Evolutionary conservation across 2,329 filamentous ascomycete genomes (phyloP).

Genomic region (Ceratocystis lukuohia): DNA sequence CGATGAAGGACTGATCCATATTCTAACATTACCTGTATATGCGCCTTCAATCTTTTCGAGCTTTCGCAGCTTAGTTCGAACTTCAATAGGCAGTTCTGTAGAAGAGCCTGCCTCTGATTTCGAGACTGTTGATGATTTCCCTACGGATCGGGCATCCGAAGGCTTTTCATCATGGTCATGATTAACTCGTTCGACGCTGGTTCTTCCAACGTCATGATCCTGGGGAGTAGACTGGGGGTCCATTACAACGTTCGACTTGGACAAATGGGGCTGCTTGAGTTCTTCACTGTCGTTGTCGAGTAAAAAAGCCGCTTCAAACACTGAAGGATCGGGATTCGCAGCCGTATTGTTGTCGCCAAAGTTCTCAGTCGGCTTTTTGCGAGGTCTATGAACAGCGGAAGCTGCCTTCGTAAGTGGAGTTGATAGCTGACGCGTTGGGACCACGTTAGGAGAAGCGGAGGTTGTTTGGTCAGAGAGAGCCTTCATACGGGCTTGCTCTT

Average conservation of each 20-base stretch:
- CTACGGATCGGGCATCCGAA: background rate
- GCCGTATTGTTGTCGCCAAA: constrained; percentile 29
- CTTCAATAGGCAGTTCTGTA: constrained; percentile 55
- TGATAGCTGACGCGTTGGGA: constrained; percentile 30
- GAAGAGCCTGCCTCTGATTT: constrained; percentile 21
- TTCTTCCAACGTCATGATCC: background rate
- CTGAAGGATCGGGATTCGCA: constrained; percentile 61
- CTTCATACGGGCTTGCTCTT: constrained; percentile 75
- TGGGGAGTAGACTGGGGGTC: background rate
- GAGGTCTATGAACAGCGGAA: constrained; percentile 26
- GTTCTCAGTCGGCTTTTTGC: constrained; percentile 21
- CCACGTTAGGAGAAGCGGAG: constrained; percentile 27
- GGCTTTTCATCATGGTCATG: background rate
- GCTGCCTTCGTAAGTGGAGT: constrained; percentile 21
- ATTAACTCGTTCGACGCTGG: background rate
- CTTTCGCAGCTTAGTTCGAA: constrained; percentile 63
- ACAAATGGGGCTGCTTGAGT: constrained; percentile 38
- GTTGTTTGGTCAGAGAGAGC: constrained; percentile 34
- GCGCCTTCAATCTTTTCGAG: constrained; percentile 81
- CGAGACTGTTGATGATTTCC: background rate
- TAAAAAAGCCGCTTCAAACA: constrained; percentile 76
- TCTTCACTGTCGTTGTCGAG: constrained; percentile 56
- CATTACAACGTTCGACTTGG: constrained; percentile 4
- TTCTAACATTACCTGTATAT: constrained; percentile 56
- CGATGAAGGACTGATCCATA: background rate